Evolutionary conservation across 306 rosid species (phyloP).

Genomic region (Castanopsis chinensis): DNA sequence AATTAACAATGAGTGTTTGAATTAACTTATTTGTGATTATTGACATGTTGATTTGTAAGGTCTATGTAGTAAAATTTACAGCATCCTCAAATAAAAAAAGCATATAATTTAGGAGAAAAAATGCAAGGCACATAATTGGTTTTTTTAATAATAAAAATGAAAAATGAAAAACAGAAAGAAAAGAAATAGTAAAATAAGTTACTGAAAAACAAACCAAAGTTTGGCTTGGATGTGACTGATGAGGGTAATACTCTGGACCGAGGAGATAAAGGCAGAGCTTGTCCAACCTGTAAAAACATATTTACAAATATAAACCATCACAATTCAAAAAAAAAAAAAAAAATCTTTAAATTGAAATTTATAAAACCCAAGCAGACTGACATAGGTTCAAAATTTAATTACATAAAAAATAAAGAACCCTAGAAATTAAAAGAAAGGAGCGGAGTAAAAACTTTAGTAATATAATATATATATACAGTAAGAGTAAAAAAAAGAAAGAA

Average conservation of each 20-base stretch:
- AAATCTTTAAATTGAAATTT: not conserved
- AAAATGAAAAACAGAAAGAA: not conserved
- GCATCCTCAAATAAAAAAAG: not conserved
- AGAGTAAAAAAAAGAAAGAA: not conserved
- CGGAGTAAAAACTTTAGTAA: not conserved
- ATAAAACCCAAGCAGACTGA: not conserved
- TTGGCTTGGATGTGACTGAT: constrained; percentile 33
- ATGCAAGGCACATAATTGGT: not conserved
- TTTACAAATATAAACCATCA: not conserved
- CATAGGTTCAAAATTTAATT: not conserved
- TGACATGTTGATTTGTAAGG: too few relatives aligned
- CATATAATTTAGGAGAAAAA: not conserved
- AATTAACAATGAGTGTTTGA: too few relatives aligned
- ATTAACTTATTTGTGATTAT: too few relatives aligned
- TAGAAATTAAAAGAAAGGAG: not conserved
- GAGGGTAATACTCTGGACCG: constrained; percentile 42
- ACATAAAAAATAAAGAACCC: not conserved
- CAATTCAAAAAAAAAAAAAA: not conserved
- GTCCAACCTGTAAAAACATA: not conserved
- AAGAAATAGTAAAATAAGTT: not conserved
- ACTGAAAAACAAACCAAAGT: constrained; percentile 32
- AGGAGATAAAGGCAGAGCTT: constrained; percentile 43
- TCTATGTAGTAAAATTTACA: too few relatives aligned
- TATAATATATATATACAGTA: too few relatives aligned
- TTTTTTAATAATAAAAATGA: not conserved